These are phyloP conservation scores for Avena atlantica DNA, from an alignment of 176 grass and related monocot species.

Conservation along the genomic window DNA sequence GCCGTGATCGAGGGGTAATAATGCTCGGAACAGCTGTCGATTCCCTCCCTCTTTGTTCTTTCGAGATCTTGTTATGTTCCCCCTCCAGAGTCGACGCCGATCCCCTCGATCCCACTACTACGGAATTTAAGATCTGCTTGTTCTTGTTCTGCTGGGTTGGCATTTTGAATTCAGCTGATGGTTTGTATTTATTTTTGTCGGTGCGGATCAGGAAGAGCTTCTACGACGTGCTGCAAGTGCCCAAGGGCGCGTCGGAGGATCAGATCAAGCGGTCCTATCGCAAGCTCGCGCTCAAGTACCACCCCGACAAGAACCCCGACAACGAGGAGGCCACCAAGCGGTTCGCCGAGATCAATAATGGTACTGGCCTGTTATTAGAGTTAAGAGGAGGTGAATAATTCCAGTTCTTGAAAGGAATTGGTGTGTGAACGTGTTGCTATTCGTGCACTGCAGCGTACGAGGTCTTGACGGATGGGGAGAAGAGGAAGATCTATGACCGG, in stretches of 20 bases:
- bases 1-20: conserved; percentile 54
- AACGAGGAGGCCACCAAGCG: conserved; percentile 95
- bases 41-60: neutral
- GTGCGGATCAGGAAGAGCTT: conserved; percentile 92
- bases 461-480: conserved; percentile 89
- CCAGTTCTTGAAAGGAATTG: neutral
- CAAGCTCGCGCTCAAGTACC: conserved; percentile 98
- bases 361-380: conserved; percentile 42
- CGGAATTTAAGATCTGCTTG: conserved; percentile 22
- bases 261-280: conserved; percentile 98
- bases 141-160: neutral
- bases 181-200: too few species aligned
- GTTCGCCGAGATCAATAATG: conserved; percentile 95
- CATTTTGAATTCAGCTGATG: neutral
- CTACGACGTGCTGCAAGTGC: conserved; percentile 91
- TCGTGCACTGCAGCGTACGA: conserved; percentile 70
- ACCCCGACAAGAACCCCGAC: conserved; percentile 91
- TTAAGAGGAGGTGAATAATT: neutral
- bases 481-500: conserved; percentile 95
- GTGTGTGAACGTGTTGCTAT: neutral
- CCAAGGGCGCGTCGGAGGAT: conserved; percentile 91
- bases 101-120: neutral
- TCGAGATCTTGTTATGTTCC: conserved; percentile 26
- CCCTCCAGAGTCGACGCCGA: neutral
- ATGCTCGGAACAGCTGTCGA: neutral